phyloP scores from a whole-genome alignment of 495 filamentous ascomycete species.

The Penicillium atrosanguineum region DNA sequence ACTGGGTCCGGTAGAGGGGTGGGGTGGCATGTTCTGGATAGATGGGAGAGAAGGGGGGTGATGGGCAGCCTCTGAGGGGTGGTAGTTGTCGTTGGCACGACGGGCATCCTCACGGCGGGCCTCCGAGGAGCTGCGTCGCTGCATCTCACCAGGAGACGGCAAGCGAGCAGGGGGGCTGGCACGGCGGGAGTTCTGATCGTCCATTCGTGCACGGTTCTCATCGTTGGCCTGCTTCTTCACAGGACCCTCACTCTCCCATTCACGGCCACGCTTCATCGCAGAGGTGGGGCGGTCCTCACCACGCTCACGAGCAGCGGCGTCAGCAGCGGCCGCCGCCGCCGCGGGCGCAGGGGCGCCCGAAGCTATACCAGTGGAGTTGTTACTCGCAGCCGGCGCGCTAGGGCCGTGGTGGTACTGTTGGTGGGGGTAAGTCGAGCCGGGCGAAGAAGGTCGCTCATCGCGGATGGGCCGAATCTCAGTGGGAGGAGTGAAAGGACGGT shows the following conservation, averaged over 20 bases:
- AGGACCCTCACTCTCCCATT: constrained; percentile 79
- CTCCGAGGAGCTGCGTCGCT: constrained; percentile 78
- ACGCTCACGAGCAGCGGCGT: constrained; percentile 75
- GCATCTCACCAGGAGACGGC: constrained; percentile 64
- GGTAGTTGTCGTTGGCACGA: constrained; percentile 71
- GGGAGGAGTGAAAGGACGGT: constrained; percentile 68
- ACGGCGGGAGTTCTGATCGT: constrained; percentile 77
- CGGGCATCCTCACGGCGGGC: constrained; percentile 66
- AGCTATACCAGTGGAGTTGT: constrained; percentile 72
- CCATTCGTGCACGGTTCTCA: constrained; percentile 79
- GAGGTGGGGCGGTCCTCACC: constrained; percentile 72
- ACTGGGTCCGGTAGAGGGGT: constrained; percentile 40
- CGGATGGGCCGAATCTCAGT: constrained; percentile 83
- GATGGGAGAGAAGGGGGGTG: constrained; percentile 73
- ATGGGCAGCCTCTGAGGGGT: constrained; percentile 88
- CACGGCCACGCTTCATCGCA: constrained; percentile 78
- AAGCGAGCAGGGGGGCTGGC: constrained; percentile 59
- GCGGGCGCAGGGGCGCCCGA: constrained; percentile 71
- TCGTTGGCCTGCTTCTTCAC: constrained; percentile 85
- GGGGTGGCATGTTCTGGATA: constrained; percentile 70
- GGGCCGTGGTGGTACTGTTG: constrained; percentile 72
- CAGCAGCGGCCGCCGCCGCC: constrained; percentile 69
- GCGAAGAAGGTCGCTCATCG: constrained; percentile 81
- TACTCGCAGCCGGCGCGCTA: constrained; percentile 58
- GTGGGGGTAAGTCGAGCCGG: constrained; percentile 77